A percentile compares a stretch with the other conserved stretches of the same genome.
These are phyloP conservation scores for Microthyrium microscopicum DNA, from an alignment of 2,329 filamentous ascomycete species.

Conservation along the genomic window DNA sequence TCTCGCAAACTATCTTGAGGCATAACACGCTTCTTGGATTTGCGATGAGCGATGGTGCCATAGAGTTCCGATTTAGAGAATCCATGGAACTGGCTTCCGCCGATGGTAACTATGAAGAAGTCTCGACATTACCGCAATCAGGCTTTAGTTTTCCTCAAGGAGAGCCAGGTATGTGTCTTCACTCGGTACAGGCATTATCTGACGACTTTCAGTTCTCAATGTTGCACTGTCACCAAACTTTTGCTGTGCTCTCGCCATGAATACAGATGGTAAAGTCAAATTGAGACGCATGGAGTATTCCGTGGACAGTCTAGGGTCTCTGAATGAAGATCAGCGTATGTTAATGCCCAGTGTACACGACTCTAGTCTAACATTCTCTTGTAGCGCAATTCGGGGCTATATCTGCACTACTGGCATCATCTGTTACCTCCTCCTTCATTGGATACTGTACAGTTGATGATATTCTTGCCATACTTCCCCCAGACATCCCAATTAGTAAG, in stretches of 20 bases:
- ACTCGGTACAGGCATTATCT: conserved; percentile 14
- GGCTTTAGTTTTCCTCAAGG: conserved; percentile 58
- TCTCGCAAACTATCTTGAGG: conserved; percentile 51
- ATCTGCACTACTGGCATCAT: conserved; percentile 24
- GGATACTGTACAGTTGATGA: conserved; percentile 33
- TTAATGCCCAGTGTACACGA: conserved; percentile 1
- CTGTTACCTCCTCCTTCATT: conserved; percentile 25
- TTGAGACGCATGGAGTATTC: conserved; percentile 25
- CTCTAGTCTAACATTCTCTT: background rate
- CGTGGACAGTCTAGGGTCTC: conserved; percentile 14
- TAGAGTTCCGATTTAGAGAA: conserved; percentile 63
- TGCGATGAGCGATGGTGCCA: conserved; percentile 60
- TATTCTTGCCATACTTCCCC: conserved; percentile 26
- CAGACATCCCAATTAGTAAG: conserved; percentile 10
- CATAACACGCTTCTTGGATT: conserved; percentile 58
- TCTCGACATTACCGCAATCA: conserved; percentile 57
- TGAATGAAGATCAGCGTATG: conserved; percentile 9
- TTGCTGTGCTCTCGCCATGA: conserved; percentile 27
- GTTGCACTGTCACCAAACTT: conserved; percentile 31
- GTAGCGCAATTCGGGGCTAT: conserved; percentile 18
- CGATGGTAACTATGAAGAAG: conserved; percentile 44
- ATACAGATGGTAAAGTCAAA: conserved; percentile 26
- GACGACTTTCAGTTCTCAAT: conserved; percentile 17
- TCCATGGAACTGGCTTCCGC: conserved; percentile 54
- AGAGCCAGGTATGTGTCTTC: conserved; percentile 36